Conservation (phyloP, 352 stramenopile species). For the Globisporangium camurandrum region DNA sequence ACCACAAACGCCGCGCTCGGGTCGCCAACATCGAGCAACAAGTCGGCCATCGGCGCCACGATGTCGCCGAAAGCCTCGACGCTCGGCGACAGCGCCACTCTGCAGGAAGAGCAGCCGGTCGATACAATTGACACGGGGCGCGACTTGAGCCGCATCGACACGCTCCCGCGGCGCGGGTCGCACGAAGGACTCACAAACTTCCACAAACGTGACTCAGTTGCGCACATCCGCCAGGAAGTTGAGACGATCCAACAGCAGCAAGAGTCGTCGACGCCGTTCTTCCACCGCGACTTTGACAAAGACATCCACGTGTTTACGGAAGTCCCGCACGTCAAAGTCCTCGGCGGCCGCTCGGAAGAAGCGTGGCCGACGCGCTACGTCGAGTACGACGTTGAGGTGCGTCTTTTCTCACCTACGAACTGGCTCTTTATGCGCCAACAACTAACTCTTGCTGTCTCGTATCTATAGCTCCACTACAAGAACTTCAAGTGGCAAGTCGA, state of each 20-base stretch:
- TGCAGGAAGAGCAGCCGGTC: too few relatives aligned
- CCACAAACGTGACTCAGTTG: conserved; percentile 29
- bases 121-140: conserved; percentile 4
- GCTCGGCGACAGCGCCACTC: too few relatives aligned
- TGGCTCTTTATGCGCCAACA: conserved; percentile 2
- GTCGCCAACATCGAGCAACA: conserved; percentile 7
- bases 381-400: conserved; percentile 81
- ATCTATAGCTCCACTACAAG: conserved; percentile 51
- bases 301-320: conserved; percentile 78
- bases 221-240: conserved; percentile 28
- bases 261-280: conserved; percentile 36
- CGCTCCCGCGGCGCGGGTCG: conserved; percentile 7
- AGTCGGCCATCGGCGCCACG: not conserved
- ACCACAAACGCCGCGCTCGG: conserved; percentile 1
- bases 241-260: conserved; percentile 29
- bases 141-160: conserved; percentile 8
- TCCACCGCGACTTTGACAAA: conserved; percentile 46
- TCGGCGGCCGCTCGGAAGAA: conserved; percentile 62
- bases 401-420: too few relatives aligned
- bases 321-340: conserved; percentile 43
- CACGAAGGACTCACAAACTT: conserved; percentile 43
- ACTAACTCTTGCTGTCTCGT: not conserved
- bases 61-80: not conserved
- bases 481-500: conserved; percentile 79
- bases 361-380: conserved; percentile 77